phyloP scores from a whole-genome alignment of 2,329 filamentous ascomycete genomes.

The Periglandula ipomoeae region DNA sequence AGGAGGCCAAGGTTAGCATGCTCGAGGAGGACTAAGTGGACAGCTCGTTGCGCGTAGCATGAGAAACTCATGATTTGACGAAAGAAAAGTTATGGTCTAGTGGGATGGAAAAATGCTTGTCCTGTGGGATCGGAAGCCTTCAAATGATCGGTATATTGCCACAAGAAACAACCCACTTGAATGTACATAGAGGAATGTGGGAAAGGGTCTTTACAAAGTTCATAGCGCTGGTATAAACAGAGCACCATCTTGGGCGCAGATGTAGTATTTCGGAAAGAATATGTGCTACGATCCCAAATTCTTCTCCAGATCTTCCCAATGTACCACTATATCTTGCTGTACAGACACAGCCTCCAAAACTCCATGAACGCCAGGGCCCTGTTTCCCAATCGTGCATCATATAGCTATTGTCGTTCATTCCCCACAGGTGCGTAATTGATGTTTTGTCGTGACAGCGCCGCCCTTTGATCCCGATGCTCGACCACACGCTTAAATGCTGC shows the following conservation, averaged over 20 bases:
- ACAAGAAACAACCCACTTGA: neutral
- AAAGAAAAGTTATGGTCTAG: neutral
- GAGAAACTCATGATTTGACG: slow-evolving; percentile 3
- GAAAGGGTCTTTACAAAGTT: neutral
- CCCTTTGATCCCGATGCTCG: slow-evolving; percentile 28
- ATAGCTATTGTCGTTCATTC: neutral
- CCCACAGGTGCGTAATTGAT: slow-evolving; percentile 19
- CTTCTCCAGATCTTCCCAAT: neutral
- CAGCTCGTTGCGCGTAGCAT: neutral
- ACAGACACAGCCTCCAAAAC: neutral
- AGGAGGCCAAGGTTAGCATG: slow-evolving; percentile 30
- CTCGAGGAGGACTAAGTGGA: slow-evolving; percentile 41
- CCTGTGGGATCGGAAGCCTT: neutral
- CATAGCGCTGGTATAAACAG: neutral
- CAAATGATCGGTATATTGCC: neutral
- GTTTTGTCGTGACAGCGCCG: slow-evolving; percentile 18
- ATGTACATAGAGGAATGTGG: neutral
- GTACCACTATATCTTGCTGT: neutral
- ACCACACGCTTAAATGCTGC: slow-evolving; percentile 42
- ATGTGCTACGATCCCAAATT: neutral
- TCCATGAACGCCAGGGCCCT: slow-evolving; percentile 1
- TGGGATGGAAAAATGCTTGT: neutral
- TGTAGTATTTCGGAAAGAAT: neutral
- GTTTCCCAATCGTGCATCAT: neutral
- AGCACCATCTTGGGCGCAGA: neutral